Evolutionary conservation across 345 rosid genomes (phyloP).

Genomic region (Zanthoxylum bungeanum): DNA sequence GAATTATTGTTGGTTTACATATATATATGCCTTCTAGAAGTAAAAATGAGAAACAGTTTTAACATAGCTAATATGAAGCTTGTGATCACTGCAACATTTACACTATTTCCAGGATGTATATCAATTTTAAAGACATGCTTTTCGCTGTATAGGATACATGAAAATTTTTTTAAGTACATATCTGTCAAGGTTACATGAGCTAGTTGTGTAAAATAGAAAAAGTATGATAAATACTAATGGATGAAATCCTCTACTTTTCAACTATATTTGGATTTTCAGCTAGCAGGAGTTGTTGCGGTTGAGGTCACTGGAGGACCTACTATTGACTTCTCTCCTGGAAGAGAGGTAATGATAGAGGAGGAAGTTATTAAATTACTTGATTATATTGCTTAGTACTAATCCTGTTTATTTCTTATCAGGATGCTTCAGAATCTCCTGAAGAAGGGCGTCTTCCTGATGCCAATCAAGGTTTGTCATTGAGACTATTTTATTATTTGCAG

Average conservation of each 20-base stretch:
- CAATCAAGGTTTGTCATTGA: conserved; percentile 36
- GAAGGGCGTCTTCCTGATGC: conserved; percentile 89
- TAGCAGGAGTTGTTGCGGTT: conserved; percentile 85
- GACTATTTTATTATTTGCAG: not conserved
- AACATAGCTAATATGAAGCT: too few species aligned
- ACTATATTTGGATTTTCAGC: conserved; percentile 37
- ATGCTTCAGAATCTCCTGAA: conserved; percentile 46
- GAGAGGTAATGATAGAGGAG: conserved; percentile 44
- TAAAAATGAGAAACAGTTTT: too few species aligned
- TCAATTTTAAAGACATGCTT: not conserved
- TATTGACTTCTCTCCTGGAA: conserved; percentile 66
- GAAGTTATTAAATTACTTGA: not conserved
- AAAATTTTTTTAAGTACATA: too few species aligned
- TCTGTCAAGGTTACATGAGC: not conserved
- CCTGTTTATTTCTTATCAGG: conserved; percentile 33
- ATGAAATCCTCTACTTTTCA: not conserved
- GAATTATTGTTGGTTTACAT: too few species aligned
- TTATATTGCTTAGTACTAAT: not conserved
- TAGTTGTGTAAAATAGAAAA: too few species aligned
- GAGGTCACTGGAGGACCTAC: conserved; percentile 81
- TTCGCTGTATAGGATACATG: not conserved
- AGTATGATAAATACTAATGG: too few species aligned
- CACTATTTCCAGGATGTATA: too few species aligned
- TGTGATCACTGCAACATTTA: too few species aligned
- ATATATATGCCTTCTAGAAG: too few species aligned